Evolutionary conservation across 306 rosid genomes (phyloP).

Genomic region (Elaeagnus macrophylla): DNA sequence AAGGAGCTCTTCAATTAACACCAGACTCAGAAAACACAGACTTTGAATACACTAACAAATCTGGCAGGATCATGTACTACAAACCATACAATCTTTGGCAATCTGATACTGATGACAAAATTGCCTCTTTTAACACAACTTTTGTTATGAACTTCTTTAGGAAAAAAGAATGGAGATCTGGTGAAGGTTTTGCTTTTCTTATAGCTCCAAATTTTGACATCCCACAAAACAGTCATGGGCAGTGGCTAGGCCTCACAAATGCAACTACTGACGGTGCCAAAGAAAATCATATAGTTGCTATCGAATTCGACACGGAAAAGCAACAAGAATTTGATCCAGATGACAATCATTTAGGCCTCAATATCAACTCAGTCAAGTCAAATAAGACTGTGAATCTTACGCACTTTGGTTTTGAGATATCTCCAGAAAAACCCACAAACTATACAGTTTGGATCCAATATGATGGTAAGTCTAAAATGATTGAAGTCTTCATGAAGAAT

Average conservation of each 20-base stretch:
- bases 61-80: constrained; percentile 32
- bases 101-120: constrained; percentile 13
- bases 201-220: constrained; percentile 25
- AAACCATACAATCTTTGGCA: constrained; percentile 32
- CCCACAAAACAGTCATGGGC: constrained; percentile 28
- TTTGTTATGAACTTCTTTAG: constrained; percentile 29
- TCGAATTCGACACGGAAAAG: constrained; percentile 37
- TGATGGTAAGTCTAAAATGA: constrained; percentile 21
- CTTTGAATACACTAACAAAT: not conserved
- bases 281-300: constrained; percentile 25
- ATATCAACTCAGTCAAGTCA: constrained; percentile 35
- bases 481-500: constrained; percentile 38
- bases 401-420: constrained; percentile 14
- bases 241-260: constrained; percentile 47
- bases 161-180: constrained; percentile 4
- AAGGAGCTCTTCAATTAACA: constrained; percentile 30
- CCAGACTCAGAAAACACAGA: constrained; percentile 4
- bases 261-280: constrained; percentile 17
- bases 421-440: not conserved
- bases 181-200: constrained; percentile 41
- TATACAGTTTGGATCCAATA: constrained; percentile 31
- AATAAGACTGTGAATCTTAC: constrained; percentile 11
- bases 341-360: constrained; percentile 34
- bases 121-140: constrained; percentile 39
- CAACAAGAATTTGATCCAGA: constrained; percentile 31